phyloP scores from a whole-genome alignment of 2,329 filamentous ascomycete genomes.

The Beauveria sp. region DNA sequence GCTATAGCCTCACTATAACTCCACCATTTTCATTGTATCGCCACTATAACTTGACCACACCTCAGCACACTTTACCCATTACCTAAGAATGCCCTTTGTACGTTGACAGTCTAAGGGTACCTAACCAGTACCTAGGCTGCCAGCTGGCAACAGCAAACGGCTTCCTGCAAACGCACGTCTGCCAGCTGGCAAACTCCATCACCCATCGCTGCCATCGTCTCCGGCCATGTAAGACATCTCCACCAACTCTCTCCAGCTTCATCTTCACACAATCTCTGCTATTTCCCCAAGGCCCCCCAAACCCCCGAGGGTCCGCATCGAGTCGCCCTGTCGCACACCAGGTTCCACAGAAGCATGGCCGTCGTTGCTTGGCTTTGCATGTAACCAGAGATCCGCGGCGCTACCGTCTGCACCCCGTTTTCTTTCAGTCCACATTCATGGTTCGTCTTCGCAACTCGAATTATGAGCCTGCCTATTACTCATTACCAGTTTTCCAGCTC shows the following conservation, averaged over 20 bases:
- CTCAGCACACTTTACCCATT: background rate
- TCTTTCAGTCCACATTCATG: background rate
- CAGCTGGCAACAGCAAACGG: background rate
- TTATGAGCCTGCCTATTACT: background rate
- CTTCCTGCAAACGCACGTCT: background rate
- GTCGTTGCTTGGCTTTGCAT: constrained; percentile 4
- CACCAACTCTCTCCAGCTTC: background rate
- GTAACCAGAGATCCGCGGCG: background rate
- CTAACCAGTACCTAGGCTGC: background rate
- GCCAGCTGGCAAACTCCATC: background rate
- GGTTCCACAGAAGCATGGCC: constrained; percentile 3
- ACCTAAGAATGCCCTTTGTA: background rate
- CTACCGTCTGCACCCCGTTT: background rate
- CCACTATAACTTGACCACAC: too few relatives aligned
- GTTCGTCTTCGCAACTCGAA: background rate
- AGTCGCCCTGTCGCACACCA: background rate
- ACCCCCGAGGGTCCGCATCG: background rate
- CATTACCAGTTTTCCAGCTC: background rate
- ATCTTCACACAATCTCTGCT: background rate
- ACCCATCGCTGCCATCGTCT: background rate
- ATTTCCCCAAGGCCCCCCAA: too few relatives aligned
- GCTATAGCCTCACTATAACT: background rate
- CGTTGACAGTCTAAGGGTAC: background rate
- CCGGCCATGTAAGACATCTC: background rate
- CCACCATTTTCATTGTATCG: background rate